phyloP scores from a whole-genome alignment of 345 rosid species.

The Trapa incisa region DNA sequence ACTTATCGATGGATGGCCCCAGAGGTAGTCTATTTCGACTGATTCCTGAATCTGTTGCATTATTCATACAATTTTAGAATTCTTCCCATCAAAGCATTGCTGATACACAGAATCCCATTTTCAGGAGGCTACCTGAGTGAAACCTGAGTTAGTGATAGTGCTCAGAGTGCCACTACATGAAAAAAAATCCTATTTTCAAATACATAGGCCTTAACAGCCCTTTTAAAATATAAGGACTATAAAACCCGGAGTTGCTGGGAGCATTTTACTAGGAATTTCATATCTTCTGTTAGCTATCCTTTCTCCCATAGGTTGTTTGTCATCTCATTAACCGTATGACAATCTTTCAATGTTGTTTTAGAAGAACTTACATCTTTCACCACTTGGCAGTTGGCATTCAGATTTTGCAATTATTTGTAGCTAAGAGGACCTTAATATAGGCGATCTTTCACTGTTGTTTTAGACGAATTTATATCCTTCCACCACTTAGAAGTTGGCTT shows the following conservation, averaged over 20 bases:
- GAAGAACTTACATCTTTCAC: neutral
- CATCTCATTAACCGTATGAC: neutral
- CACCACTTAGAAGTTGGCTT: neutral
- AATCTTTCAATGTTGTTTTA: neutral
- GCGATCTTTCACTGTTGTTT: neutral
- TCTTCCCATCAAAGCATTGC: neutral
- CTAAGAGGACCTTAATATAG: neutral
- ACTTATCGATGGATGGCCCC: slow-evolving; percentile 99
- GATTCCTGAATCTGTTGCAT: neutral
- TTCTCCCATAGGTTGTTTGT: neutral
- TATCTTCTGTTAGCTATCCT: neutral
- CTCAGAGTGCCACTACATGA: neutral
- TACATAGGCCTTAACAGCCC: neutral
- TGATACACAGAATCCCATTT: neutral
- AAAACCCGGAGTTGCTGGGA: neutral
- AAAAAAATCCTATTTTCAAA: neutral
- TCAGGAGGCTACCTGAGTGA: neutral
- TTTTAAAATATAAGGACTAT: too few species aligned
- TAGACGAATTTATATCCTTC: neutral
- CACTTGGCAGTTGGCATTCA: neutral
- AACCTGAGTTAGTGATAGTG: neutral
- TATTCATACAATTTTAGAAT: neutral
- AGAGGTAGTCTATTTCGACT: slow-evolving; percentile 37
- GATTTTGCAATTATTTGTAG: neutral
- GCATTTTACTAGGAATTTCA: neutral